Base-by-base conservation (phyloP, 176 grass and related monocot genomes). In the Aechmea fasciata region DNA sequence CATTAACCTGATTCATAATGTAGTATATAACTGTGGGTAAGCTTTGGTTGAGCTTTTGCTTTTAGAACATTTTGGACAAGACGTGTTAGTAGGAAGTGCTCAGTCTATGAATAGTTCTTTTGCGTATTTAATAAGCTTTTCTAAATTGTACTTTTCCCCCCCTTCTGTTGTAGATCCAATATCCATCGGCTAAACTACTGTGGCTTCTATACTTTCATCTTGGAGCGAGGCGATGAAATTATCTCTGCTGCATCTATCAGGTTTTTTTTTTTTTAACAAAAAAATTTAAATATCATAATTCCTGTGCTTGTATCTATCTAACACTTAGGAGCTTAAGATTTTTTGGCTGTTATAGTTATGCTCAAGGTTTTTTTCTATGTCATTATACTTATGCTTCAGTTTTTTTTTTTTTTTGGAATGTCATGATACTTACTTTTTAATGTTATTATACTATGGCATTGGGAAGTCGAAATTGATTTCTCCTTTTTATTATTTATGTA, bases 21-120 rank as follows among this genome's bases (percentile, higher is more conserved):
- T 90, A 13, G 75, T 92, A 22, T 97, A 92, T 85, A 97, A 97
- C 65, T 97, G 89, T 68, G 89, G 89, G 94, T 97, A 87, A 73
- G 89, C 74, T 81, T 81, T 13, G 12, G 20, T 62, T 48, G 18
- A 7, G 14, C 70, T 49, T 49, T 57, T 61, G 2, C 51, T 69
- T 11, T 61, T 10, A 61, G 11, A 59, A 22, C 12, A 50, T 13
- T 11, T 49, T 61, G 49, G 9, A 29, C 11, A 41, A 51, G 13
- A 17, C 3, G 14, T 3, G 51, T 63, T 18, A 73, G 13, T 66
- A 75, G 15, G 8, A 65, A 52, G 50, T 6, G 8, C 9, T 13
- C 6, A 20, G 55, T 19, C 48, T 28, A 75, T 41, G 33, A 29
- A 51, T 29, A 4, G 3, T 53, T 63, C 2, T 50, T 23, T 19